Evolutionary conservation across 345 rosid species (phyloP).

Genomic region (Eutrema yunnanense): DNA sequence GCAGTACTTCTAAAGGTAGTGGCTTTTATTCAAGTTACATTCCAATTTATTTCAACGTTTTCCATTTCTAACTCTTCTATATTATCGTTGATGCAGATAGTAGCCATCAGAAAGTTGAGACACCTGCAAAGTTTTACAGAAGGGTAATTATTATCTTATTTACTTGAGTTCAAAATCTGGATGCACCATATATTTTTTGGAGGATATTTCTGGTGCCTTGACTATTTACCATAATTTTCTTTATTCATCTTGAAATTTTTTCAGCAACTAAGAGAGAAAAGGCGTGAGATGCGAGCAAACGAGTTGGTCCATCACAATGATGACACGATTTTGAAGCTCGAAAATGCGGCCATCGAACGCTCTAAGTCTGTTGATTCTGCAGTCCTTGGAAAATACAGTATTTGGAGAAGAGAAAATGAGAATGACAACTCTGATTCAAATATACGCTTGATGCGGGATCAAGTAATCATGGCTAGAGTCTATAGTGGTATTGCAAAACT

Average conservation of each 20-base stretch:
- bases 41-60: neutral
- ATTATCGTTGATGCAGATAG: constrained; percentile 36
- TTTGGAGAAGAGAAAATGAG: constrained; percentile 94
- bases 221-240: neutral
- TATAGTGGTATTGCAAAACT: constrained; percentile 73
- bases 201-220: neutral
- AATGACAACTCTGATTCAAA: constrained; percentile 85
- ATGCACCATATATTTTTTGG: neutral
- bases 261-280: constrained; percentile 90
- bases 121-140: constrained; percentile 65
- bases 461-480: constrained; percentile 93
- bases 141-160: constrained; percentile 47
- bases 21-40: constrained; percentile 5
- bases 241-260: constrained; percentile 8
- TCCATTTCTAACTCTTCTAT: constrained; percentile 20
- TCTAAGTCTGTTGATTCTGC: constrained; percentile 95
- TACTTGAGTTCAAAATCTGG: neutral
- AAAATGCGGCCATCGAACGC: constrained; percentile 91
- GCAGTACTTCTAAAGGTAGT: constrained; percentile 33
- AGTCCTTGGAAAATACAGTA: constrained; percentile 86
- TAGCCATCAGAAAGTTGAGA: constrained; percentile 40
- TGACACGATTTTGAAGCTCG: constrained; percentile 70
- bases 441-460: constrained; percentile 87
- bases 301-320: constrained; percentile 65
- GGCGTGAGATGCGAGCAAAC: constrained; percentile 71